These are phyloP conservation scores for Cryphonectria carpinicola DNA, from an alignment of 2,329 filamentous ascomycete species.

Conservation along the genomic window DNA sequence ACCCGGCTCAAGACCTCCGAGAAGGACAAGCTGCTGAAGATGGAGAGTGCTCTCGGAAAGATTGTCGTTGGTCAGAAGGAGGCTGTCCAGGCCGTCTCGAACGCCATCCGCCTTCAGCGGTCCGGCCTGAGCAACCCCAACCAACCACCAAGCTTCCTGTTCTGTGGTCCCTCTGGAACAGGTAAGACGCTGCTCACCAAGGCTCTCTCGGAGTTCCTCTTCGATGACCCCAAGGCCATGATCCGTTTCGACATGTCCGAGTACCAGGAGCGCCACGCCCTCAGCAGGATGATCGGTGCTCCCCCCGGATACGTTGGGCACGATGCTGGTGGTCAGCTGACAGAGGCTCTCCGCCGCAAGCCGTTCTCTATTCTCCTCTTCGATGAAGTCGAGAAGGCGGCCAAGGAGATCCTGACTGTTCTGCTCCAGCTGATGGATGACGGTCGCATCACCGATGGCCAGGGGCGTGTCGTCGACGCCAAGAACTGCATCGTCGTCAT, in stretches of 20 bases:
- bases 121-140: constrained; percentile 96
- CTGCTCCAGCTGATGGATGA: constrained; percentile 99
- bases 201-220: constrained; percentile 94
- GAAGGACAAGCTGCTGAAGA: constrained; percentile 97
- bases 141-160: constrained; percentile 95
- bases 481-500: constrained; percentile 99
- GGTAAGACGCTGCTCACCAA: constrained; percentile 98
- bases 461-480: constrained; percentile 92
- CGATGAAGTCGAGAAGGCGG: constrained; percentile 97
- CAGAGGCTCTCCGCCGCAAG: constrained; percentile 88
- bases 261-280: constrained; percentile 94
- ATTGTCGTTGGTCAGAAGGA: constrained; percentile 93
- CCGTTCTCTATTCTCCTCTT: constrained; percentile 98
- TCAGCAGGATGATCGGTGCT: constrained; percentile 97
- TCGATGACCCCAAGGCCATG: constrained; percentile 97
- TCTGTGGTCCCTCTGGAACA: constrained; percentile 97
- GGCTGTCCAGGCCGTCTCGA: constrained; percentile 89
- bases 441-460: constrained; percentile 95
- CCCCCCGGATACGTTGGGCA: constrained; percentile 97
- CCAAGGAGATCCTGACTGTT: constrained; percentile 95
- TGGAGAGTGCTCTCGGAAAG: constrained; percentile 85
- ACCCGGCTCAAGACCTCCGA: constrained; percentile 92
- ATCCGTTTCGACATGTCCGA: constrained; percentile 99
- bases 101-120: constrained; percentile 92
- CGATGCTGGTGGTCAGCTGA: constrained; percentile 93